Evolutionary conservation across 306 rosid genomes (phyloP), one percentile per base, ranked within the genome.

Genomic region (Glycine latifolia): DNA sequence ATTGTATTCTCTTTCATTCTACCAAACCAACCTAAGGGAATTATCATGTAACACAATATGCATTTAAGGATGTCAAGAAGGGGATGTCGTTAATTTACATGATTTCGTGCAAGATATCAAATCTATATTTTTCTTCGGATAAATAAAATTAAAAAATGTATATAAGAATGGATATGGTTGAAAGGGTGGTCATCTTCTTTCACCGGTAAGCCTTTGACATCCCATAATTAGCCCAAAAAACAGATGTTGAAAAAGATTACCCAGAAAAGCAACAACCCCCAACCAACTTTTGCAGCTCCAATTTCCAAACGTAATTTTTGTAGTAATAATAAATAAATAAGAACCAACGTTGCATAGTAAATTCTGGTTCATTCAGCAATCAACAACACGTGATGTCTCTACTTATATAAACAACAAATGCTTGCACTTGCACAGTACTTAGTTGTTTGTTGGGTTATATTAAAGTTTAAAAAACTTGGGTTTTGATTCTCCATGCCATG

Each of bases 401-500:
- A 35, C 35, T 73, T 56, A 55, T 53, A 37, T 10, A 56, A 54
- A 35, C 53, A 15, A 39, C 31, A 26, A 26, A 26, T 26, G 31
- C 31, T 26, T 26, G 31, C 31, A 26, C 31, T 26, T 26, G 31
- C 31, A 26, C 31, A 26, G 31, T 26, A 2, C 31, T 26, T 26
- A 26, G 31, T 26, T 26, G 31, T 26, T 26, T 26, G 44, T 69
- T 20, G 39, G 9, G 41, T 15, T 50, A 6, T 62, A 50, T 17
- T 7, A 4, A 14, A 39, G 0, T 3, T 2, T 1, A 37, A 37
- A 37, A 26, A 37, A 37, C 10, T 79, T 46, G n/a, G 46, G 48
- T 10, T 63, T 68, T 37, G 41, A 15, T 70, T 55, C 47, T 68
- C 67, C 47, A 8, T 85, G 70, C 75, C 81, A 84, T 84, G 87